A percentile compares a stretch with the other conserved stretches of the same genome.
phyloP scores from a whole-genome alignment of 208 protist genomes.

The Trypanosoma scelopori region DNA sequence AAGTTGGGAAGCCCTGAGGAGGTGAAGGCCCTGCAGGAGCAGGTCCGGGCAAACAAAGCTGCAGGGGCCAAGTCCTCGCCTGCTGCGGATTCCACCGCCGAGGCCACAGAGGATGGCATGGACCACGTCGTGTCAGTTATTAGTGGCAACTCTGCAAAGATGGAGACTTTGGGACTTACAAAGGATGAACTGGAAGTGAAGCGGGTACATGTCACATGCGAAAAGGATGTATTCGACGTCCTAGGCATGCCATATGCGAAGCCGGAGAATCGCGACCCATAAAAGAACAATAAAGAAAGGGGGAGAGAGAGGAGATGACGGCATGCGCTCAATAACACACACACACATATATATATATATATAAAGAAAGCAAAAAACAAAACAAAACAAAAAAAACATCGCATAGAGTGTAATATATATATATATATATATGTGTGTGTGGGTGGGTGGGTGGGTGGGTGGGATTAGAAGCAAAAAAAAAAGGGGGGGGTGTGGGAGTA shows the following conservation, averaged over 20 bases:
- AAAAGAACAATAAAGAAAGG: slow-evolving; percentile 27
- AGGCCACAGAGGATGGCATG: slow-evolving; percentile 12
- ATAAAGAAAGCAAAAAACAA: neutral
- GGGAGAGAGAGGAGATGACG: neutral
- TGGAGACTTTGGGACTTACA: slow-evolving; percentile 75
- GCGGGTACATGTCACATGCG: slow-evolving; percentile 70
- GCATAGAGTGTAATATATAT: neutral
- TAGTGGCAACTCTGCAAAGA: slow-evolving; percentile 33
- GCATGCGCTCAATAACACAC: neutral
- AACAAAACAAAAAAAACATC: slow-evolving; percentile 7
- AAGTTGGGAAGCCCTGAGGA: slow-evolving; percentile 83
- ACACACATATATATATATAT: neutral
- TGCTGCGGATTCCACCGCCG: neutral
- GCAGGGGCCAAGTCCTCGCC: slow-evolving; percentile 16
- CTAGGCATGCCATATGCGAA: slow-evolving; percentile 85
- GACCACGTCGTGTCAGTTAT: slow-evolving; percentile 25
- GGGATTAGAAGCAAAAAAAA: too few relatives aligned
- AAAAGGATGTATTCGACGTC: slow-evolving; percentile 87
- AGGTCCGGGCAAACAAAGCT: slow-evolving; percentile 70
- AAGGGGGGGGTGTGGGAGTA: too few relatives aligned
- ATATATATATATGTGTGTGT: slow-evolving; percentile 9
- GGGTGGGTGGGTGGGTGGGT: too few relatives aligned
- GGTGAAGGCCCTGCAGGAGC: slow-evolving; percentile 75
- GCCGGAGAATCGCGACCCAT: slow-evolving; percentile 86
- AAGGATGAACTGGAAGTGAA: slow-evolving; percentile 85